Percentiles rank a stretch among this genome's conserved stretches.
phyloP scores from a whole-genome alignment of 2,329 filamentous ascomycete genomes.

The Periconia digitata region DNA sequence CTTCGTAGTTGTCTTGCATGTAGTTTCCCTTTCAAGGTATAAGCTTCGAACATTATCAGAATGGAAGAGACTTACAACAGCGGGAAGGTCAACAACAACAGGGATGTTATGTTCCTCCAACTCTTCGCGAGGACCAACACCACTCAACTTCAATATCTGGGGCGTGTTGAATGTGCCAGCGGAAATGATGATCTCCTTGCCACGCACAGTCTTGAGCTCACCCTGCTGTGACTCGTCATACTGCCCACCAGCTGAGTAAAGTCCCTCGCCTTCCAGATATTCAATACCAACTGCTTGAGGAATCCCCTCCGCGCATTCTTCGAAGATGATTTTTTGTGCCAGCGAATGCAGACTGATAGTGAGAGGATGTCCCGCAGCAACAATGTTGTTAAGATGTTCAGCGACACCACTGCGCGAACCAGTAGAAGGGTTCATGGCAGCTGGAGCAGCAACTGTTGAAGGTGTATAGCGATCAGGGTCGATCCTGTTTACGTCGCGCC shows the following conservation, averaged over 20 bases:
- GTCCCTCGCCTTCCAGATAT: slow-evolving; percentile 50
- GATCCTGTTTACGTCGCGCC: slow-evolving; percentile 11
- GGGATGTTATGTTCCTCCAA: slow-evolving; percentile 56
- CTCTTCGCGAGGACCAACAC: slow-evolving; percentile 58
- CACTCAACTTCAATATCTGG: slow-evolving; percentile 63
- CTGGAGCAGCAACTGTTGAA: slow-evolving; percentile 55
- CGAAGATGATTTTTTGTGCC: slow-evolving; percentile 3
- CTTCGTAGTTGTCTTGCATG: slow-evolving; percentile 61
- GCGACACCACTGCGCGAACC: slow-evolving; percentile 52
- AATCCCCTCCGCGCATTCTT: slow-evolving; percentile 46
- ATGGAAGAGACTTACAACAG: slow-evolving; percentile 65
- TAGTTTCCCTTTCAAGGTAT: slow-evolving; percentile 52
- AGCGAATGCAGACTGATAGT: slow-evolving; percentile 6
- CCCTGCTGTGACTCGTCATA: slow-evolving; percentile 1
- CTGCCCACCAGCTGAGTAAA: slow-evolving; percentile 40
- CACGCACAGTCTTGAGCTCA: neutral
- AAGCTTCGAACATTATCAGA: neutral
- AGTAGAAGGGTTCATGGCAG: slow-evolving; percentile 47
- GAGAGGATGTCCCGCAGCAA: slow-evolving; percentile 50
- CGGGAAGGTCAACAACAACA: slow-evolving; percentile 56
- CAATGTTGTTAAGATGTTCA: slow-evolving; percentile 53
- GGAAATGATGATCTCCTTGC: slow-evolving; percentile 12
- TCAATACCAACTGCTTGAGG: slow-evolving; percentile 53
- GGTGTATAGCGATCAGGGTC: slow-evolving; percentile 8
- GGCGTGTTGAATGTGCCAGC: slow-evolving; percentile 61